These are phyloP conservation scores for Capsella rubella DNA, from an alignment of 441 rosid species.

Conservation along the genomic window DNA sequence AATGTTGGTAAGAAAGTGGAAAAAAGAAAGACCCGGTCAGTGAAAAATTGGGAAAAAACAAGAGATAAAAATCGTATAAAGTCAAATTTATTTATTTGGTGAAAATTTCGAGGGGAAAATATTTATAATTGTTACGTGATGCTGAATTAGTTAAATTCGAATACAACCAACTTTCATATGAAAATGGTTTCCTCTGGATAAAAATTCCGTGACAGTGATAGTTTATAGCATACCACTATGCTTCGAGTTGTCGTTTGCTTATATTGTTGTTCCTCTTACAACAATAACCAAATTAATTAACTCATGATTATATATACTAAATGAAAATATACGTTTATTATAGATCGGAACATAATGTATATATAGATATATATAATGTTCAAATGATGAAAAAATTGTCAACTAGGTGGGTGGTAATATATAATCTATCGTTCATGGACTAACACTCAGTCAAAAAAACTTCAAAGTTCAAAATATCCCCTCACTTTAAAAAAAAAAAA, in stretches of 20 bases:
- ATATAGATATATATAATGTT: constrained; percentile 13
- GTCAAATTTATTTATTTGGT: background rate
- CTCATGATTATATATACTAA: background rate
- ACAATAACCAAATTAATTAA: constrained; percentile 5
- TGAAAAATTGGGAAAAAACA: background rate
- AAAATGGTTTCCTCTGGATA: constrained; percentile 32
- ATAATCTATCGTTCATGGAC: background rate
- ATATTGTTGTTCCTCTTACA: constrained; percentile 13
- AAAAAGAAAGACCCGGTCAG: constrained; percentile 12
- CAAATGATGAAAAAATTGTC: background rate
- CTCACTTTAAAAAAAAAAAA: background rate
- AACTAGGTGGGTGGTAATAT: background rate
- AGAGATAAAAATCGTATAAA: background rate
- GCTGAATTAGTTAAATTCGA: constrained; percentile 25
- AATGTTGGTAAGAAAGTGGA: constrained; percentile 16
- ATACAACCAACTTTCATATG: constrained; percentile 26
- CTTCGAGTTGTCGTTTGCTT: constrained; percentile 30
- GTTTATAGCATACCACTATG: constrained; percentile 8
- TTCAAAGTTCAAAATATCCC: background rate
- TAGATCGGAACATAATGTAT: constrained; percentile 7
- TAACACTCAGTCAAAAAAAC: background rate
- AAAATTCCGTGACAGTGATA: constrained; percentile 24
- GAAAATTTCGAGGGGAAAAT: background rate
- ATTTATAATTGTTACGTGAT: constrained; percentile 36
- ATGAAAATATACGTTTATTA: constrained; percentile 3